Evolutionary conservation across 2,329 filamentous ascomycete species (phyloP), one percentile per base, ranked within the genome.

Genomic region (Domatiomyces catenatus): DNA sequence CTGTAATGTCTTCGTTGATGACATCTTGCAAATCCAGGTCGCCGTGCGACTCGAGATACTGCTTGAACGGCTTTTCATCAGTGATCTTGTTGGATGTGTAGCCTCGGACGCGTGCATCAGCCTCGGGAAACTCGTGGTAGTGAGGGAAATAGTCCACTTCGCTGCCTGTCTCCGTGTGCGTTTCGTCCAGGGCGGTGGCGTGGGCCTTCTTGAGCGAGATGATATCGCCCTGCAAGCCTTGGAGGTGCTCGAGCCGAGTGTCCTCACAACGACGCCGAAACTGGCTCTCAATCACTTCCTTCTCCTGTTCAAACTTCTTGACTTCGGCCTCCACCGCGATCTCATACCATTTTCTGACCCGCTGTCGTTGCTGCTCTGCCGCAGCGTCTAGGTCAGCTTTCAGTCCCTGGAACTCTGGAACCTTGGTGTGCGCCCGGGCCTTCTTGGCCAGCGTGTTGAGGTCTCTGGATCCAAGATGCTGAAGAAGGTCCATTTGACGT

Each of bases 401-500:
- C 28, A 71, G 57, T 17, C 62, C 61, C 3, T 65, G 57, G 49
- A 64, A 69, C 54, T 71, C 67, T 1, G 64, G 63, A 3, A 65
- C 64, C 6, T 65, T 61, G 47, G 62, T 63, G 55, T 71, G 68
- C 8, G 62, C 64, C 44, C 66, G 67, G 49, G 67, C 66, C 47
- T 71, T 68, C 26, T 63, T 64, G 22, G 64, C 59, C 42, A 71
- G 58, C 44, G 61, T 64, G 50, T 62, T 56, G 53, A 70, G 62
- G 5, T 67, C 64, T 22, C 67, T 64, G 12, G 60, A 62, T 3
- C 68, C 67, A 47, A 71, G 53, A 8, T 68, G 60, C 22, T 62
- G 62, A 46, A 72, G 59, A 10, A 69, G 65, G 26, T 69, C 55
- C 47, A 64, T 59, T 52, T 72, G 69, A 4, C 64, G 66, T 19